phyloP scores from a whole-genome alignment of 305 asterid genomes.

The Ajuga reptans region DNA sequence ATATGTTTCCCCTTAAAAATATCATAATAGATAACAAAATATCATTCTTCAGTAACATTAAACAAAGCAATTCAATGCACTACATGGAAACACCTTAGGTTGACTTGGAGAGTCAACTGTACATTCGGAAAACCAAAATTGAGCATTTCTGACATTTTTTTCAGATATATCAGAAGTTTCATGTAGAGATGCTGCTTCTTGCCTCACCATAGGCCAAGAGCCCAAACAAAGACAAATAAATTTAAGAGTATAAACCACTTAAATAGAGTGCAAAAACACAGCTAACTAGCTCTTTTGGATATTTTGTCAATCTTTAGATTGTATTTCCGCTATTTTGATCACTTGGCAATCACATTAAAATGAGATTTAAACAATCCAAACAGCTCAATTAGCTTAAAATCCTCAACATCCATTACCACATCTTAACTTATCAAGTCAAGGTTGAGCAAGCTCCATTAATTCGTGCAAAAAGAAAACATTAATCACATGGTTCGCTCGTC shows the following conservation, averaged over 20 bases:
- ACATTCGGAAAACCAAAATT: not conserved
- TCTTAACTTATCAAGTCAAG: constrained; percentile 15
- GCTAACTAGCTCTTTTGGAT: not conserved
- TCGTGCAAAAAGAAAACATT: not conserved
- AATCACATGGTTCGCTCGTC: not conserved
- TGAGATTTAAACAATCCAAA: not conserved
- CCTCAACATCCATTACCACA: not conserved
- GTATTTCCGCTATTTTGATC: not conserved
- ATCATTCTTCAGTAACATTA: not conserved
- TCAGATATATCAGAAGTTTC: not conserved
- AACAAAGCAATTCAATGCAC: not conserved
- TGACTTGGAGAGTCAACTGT: not conserved
- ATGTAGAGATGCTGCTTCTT: not conserved
- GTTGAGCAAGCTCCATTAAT: not conserved
- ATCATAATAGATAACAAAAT: constrained; percentile 4
- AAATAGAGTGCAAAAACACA: not conserved
- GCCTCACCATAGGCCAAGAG: not conserved
- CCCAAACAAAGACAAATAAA: not conserved
- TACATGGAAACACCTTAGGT: not conserved
- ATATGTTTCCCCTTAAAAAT: constrained; percentile 55
- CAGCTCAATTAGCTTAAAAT: constrained; percentile 16
- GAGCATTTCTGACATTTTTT: not conserved
- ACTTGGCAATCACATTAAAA: not conserved
- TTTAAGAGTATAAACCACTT: not conserved
- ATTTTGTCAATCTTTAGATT: not conserved